Percentiles rank a stretch among this genome's conserved stretches.
Evolutionary conservation across 2,329 filamentous ascomycete species (phyloP).

Genomic region (Penicillium fuscoglaucum): DNA sequence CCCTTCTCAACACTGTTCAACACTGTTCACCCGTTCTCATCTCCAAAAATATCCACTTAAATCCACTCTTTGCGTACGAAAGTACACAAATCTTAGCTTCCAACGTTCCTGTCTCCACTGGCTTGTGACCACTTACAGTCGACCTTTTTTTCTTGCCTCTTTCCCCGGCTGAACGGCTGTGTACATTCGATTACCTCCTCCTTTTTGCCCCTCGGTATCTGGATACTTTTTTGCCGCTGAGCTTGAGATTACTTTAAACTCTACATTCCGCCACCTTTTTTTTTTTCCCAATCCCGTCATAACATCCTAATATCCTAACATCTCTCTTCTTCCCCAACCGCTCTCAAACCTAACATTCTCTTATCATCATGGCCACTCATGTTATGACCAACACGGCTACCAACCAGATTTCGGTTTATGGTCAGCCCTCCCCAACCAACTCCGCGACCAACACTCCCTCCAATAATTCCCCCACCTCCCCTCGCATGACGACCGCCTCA

Average conservation of each 20-base stretch:
- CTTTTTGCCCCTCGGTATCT: slow-evolving; percentile 6
- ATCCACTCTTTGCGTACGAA: neutral
- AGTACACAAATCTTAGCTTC: slow-evolving; percentile 6
- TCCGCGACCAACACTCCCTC: slow-evolving; percentile 52
- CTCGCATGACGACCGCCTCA: slow-evolving; percentile 43
- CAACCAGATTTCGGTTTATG: slow-evolving; percentile 4
- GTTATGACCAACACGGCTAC: slow-evolving; percentile 41
- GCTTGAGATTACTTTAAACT: neutral
- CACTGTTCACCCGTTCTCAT: slow-evolving; percentile 10
- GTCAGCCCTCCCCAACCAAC: slow-evolving; percentile 51
- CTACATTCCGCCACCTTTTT: neutral
- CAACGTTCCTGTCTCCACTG: slow-evolving; percentile 18
- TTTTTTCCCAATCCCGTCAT: neutral
- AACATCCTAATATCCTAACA: neutral
- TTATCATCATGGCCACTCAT: slow-evolving; percentile 34
- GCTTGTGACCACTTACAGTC: slow-evolving; percentile 23
- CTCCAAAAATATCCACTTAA: neutral
- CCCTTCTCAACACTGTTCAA: neutral
- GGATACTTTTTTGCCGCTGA: neutral
- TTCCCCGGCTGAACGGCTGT: slow-evolving; percentile 8
- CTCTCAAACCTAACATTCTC: neutral
- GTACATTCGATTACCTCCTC: slow-evolving; percentile 11
- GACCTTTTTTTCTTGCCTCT: slow-evolving; percentile 15
- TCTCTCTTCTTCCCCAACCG: neutral
- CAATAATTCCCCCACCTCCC: slow-evolving; percentile 57